Conservation (phyloP, 805 yeast genomes). For the Priceomyces castillae region DNA sequence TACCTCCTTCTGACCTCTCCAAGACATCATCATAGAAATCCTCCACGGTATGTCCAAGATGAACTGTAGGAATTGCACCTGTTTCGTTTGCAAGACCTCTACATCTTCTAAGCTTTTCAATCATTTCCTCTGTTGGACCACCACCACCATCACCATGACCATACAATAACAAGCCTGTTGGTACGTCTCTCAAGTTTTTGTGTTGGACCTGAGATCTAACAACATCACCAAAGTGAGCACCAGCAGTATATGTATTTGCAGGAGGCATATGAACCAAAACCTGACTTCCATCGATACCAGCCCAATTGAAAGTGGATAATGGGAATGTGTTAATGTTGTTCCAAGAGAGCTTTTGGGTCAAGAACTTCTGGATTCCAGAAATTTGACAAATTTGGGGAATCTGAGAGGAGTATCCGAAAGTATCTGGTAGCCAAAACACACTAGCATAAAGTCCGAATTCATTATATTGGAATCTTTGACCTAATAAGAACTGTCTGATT, state of each 20-base stretch:
- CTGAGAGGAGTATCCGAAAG: conserved; percentile 95
- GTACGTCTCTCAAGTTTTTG: conserved; percentile 77
- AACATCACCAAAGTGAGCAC: conserved; percentile 91
- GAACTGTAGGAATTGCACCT: conserved; percentile 77
- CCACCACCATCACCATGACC: conserved; percentile 99
- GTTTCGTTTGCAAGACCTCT: conserved; percentile 82
- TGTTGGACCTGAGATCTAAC: conserved; percentile 76
- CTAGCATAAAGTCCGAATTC: conserved; percentile 75
- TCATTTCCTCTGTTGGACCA: conserved; percentile 92
- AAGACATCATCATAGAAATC: conserved; percentile 72
- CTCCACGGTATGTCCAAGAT: conserved; percentile 74
- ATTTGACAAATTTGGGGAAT: conserved; percentile 87
- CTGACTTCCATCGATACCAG: conserved; percentile 90
- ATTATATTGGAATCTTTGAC: conserved; percentile 79
- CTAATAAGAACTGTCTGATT: conserved; percentile 82
- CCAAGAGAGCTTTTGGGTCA: conserved; percentile 96
- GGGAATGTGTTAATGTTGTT: conserved; percentile 92
- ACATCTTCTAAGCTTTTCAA: conserved; percentile 88
- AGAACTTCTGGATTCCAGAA: conserved; percentile 80
- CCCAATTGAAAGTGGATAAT: conserved; percentile 89
- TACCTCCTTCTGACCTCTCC: conserved; percentile 61
- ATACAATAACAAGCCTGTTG: conserved; percentile 74
- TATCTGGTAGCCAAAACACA: conserved; percentile 94
- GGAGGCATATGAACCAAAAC: conserved; percentile 98
- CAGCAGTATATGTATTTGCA: conserved; percentile 90